A percentile compares a stretch with the other conserved stretches of the same genome.
Evolutionary conservation across 1,284 basidiomycete genomes (phyloP).

Genomic region (Coniophora puteana): DNA sequence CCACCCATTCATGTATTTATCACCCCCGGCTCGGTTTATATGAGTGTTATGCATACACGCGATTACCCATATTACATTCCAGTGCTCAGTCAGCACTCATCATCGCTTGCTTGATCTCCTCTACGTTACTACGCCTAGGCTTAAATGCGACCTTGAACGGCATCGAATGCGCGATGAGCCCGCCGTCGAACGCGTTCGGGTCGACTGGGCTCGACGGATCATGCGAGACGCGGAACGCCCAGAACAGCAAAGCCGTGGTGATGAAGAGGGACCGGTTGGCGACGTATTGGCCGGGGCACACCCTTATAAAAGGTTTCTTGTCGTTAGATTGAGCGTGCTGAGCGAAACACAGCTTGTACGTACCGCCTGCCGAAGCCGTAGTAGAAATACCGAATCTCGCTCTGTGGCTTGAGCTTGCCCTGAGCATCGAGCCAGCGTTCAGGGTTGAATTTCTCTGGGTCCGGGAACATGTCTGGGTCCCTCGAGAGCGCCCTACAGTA

Average conservation of each 20-base stretch:
- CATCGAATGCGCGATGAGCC: conserved; percentile 53
- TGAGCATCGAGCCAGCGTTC: conserved; percentile 6
- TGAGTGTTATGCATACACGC: no score
- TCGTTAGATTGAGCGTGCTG: neutral
- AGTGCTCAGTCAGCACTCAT: no score
- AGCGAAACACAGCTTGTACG: neutral
- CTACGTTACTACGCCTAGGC: no score
- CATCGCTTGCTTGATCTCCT: no score
- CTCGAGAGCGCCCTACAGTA: conserved; percentile 9
- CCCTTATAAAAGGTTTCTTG: neutral
- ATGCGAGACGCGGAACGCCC: conserved; percentile 12
- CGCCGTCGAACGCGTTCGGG: conserved; percentile 35
- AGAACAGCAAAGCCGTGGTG: conserved; percentile 9
- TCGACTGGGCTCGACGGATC: conserved; percentile 10
- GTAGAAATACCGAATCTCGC: conserved; percentile 3
- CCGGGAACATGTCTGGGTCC: conserved; percentile 8
- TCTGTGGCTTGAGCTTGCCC: neutral
- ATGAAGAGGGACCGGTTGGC: conserved; percentile 13
- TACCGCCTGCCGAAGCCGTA: conserved; percentile 10
- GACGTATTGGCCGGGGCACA: conserved; percentile 15
- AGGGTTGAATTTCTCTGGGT: conserved; percentile 9
- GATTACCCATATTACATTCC: no score
- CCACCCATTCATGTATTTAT: no score
- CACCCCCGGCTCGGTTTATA: no score
- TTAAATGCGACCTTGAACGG: conserved; percentile 54